Evolutionary conservation across 345 rosid genomes (phyloP), one percentile per base, ranked within the genome.

Genomic region (Pugionium dolabratum): DNA sequence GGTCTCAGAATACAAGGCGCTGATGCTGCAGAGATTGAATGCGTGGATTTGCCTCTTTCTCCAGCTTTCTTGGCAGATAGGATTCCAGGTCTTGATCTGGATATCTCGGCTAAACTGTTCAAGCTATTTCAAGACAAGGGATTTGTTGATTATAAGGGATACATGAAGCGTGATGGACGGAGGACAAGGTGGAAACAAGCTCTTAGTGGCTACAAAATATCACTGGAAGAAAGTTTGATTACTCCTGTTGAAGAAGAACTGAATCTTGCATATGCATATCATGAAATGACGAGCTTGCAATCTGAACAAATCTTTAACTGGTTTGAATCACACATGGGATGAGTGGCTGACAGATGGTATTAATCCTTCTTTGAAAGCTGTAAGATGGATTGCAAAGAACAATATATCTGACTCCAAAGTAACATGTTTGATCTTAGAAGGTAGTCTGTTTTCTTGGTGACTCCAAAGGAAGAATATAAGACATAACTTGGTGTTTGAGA

Each of bases 241-340:
- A 85, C 76, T 44, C 96, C 84, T 69, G 86, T 94, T 44, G 88
- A 88, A 60, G 99, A 85, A 80, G 97, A 90, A 57, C 75, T 94
- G 54, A 94, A 94, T 77, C 91, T 90, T 68, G 99, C 97, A 6
- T 94, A 78, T 75, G 89, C 95, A n/a, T 73, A 75, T 59, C 99
- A 94, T 59, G 99, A 94, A 64, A 90, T 94, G 99, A 90, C 96
- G 9, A 94, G 99, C 69, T 68, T 85, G 76, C 91, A 81, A 73
- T 88, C 91, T 43, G 81, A 88, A 33, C 86, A 83, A 64, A 90
- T 94, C 60, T 94, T 90, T 66, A 77, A 76, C 67, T 94, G 97
- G 99, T 86, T 94, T 65, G 92, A 94, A 71, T 85, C 93, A 36
- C 96, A 94, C 75, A 69, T 86, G 82, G 64, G 62, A 30, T 81